phyloP scores from a whole-genome alignment of 31 red algal genomes.

The Asparagopsis taxiformis region DNA sequence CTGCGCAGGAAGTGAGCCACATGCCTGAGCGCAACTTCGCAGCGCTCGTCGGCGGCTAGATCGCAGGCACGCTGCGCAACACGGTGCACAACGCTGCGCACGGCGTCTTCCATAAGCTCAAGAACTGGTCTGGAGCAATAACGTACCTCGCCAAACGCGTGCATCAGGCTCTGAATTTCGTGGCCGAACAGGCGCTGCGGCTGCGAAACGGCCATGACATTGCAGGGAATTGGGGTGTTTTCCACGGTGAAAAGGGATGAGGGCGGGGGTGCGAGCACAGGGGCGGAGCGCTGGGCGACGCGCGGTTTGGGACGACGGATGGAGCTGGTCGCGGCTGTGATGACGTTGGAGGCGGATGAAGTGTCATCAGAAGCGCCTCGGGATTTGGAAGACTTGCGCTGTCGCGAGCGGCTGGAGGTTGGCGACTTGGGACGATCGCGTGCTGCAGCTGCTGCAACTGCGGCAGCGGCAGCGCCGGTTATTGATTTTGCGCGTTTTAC shows the following conservation, averaged over 20 bases:
- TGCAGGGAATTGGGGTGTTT: neutral
- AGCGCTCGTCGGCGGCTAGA: neutral
- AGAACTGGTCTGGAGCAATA: conserved; percentile 52
- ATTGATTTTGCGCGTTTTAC: neutral
- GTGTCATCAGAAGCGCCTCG: neutral
- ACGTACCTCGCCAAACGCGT: conserved; percentile 76
- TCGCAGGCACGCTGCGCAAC: conserved; percentile 12
- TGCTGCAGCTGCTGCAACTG: neutral
- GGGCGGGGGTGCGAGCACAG: neutral
- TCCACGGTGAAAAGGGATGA: conserved; percentile 4
- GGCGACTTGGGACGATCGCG: neutral
- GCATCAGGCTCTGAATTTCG: conserved; percentile 83
- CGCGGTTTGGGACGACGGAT: neutral
- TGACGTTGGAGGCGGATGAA: neutral
- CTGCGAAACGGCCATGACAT: neutral
- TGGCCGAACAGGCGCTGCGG: conserved; percentile 39
- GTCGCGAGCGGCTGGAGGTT: neutral
- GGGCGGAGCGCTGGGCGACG: neutral
- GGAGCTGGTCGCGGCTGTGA: neutral
- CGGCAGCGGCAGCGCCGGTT: neutral
- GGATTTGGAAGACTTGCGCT: neutral
- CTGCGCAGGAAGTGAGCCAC: conserved; percentile 8
- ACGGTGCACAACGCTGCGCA: conserved; percentile 52
- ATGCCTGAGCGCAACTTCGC: conserved; percentile 10
- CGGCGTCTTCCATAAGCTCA: conserved; percentile 66